Evolutionary conservation across 2,329 filamentous ascomycete species (phyloP), one percentile per base, ranked within the genome.

Genomic region (Colletotrichum spaethianum): DNA sequence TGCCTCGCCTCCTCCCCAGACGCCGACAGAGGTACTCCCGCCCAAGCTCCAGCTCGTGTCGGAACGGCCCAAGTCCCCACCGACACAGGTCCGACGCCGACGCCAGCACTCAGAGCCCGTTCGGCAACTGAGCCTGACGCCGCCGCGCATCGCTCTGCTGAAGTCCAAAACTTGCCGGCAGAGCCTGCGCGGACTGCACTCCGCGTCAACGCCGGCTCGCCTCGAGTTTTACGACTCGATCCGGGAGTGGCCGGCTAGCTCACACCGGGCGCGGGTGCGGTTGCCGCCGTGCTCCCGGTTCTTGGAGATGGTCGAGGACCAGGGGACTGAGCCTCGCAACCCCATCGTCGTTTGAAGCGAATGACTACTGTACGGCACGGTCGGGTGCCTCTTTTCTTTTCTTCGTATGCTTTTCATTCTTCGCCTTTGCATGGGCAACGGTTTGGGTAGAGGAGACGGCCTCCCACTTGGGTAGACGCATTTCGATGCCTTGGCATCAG

Each of bases 191-290:
- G 52, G 65, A 23, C 59, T 72, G 36, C 52, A 68, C 26, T 60
- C 59, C 7, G 60, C 70, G 5, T 72, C 66, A 18, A 60, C 66
- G 16, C 66, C 70, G 3, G 28, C 53, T n/a, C 59, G 59, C 11
- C 59, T 69, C 14, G 59, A 57, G 36, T 69, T 72, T 26, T 72
- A 72, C 52, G 70, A 72, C 59, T 72, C 70, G n/a, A 72, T 72
- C 26, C 70, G 70, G 7, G n/a, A 55, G 9, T 72, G 70, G 70
- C 70, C 70, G 18, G 53, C 59, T 12, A 63, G 70, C 31, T 72
- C 70, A 11, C 31, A 69, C 31, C 59, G 53, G 14, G 48, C 59
- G n/a, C 59, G 59, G 9, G 70, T 72, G 31, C 57, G 70, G 11
- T 36, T 72, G 38, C 70, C 70, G 44, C 70, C 70, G 4, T 72